Base-by-base conservation (phyloP, 1,284 basidiomycete genomes). In the Trichosporon sp. region DNA sequence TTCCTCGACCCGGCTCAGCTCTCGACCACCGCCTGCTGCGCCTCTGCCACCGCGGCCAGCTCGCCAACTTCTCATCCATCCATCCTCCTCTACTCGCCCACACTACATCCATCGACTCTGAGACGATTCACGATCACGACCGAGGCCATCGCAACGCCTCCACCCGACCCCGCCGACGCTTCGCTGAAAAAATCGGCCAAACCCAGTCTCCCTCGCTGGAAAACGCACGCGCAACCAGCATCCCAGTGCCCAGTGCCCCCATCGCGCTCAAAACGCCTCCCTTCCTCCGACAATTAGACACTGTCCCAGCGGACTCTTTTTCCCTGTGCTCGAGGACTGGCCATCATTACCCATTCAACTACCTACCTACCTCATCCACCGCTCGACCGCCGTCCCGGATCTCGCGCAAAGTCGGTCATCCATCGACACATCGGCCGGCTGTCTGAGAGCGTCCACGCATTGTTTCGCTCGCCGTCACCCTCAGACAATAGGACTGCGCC, bases 341-440 rank as follows among this genome's bases (percentile, higher is more conserved):
- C 13, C 56, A 60, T 60, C 56, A 60, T 60, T 60, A 60, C 56
- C 56, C 56, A 31, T 60, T n/a, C 27, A 31, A 60, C 56, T 23
- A 60, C 56, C 56, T 60, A 31, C 31, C 56, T 23, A 60, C 56
- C 56, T 60, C 56, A 60, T 60, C 56, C 56, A 58, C 13, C 51
- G 6, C 12, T n/a, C n/a, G n/a, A n/a, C n/a, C 56, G 29, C 56
- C 56, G 18, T 51, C 18, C 47, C 47, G 21, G 47, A 51, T 51
- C 47, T 51, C 47, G 47, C 23, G 21, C 47, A 51, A 42, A 42
- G 38, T 42, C 38, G 38, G 38, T 42, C 47, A 51, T 51, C 23
- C 47, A 51, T 51, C 21, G 47, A 51, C 47, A 51, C 47, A 8
- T 51, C n/a, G 47, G 47, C 47, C 47, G 47, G 47, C 47, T 51